Conservation (phyloP, 2,329 filamentous ascomycete genomes). For the Didymella exigua region DNA sequence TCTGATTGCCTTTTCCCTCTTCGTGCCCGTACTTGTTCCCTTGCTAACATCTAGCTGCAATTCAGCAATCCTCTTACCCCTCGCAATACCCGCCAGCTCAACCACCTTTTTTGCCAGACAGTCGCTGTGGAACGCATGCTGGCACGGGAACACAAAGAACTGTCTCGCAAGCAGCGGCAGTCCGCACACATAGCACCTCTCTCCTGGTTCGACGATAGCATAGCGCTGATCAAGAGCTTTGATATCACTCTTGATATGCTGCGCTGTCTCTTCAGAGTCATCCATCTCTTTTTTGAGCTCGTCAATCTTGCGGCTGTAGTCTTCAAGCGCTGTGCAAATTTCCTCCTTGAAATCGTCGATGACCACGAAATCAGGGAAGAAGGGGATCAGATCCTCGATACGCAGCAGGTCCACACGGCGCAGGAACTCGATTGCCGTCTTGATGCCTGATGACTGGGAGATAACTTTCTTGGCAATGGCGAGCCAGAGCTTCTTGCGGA, state of each 20-base stretch:
- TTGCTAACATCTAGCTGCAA: constrained; percentile 82
- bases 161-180: constrained; percentile 86
- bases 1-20: constrained; percentile 80
- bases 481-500: constrained; percentile 95
- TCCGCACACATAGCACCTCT: constrained; percentile 88
- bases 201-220: constrained; percentile 94
- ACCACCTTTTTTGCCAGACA: constrained; percentile 87
- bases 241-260: constrained; percentile 90
- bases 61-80: constrained; percentile 80
- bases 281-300: constrained; percentile 92
- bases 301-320: constrained; percentile 92
- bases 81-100: constrained; percentile 76
- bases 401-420: constrained; percentile 88
- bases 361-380: constrained; percentile 98
- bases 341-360: constrained; percentile 99
- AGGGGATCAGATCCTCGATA: constrained; percentile 96
- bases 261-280: constrained; percentile 83
- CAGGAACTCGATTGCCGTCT: constrained; percentile 84
- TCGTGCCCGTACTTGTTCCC: constrained; percentile 70
- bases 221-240: constrained; percentile 84
- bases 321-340: constrained; percentile 90
- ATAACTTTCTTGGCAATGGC: constrained; percentile 95
- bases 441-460: constrained; percentile 83
- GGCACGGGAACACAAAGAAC: constrained; percentile 98
- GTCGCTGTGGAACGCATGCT: constrained; percentile 96